These are phyloP conservation scores for Papiliotrema terrestris DNA, from an alignment of 1,284 basidiomycete genomes.

Conservation along the genomic window DNA sequence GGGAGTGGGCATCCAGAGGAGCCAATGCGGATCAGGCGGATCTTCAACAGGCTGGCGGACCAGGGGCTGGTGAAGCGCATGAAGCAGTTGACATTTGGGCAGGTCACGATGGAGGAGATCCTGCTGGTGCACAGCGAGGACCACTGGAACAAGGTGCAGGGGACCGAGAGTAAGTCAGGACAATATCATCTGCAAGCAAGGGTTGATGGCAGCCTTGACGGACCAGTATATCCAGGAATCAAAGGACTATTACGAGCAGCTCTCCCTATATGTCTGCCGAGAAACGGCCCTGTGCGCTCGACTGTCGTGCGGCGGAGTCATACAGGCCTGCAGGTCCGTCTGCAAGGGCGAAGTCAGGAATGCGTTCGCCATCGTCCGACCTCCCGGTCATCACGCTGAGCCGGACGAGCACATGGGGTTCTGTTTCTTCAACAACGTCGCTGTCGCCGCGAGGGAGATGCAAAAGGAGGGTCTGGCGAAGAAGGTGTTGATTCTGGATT, in stretches of 20 bases:
- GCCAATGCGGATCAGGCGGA: constrained; percentile 78
- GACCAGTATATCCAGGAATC: constrained; percentile 69
- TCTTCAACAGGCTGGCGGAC: constrained; percentile 64
- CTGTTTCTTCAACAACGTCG: constrained; percentile 98
- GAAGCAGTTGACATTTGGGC: constrained; percentile 71
- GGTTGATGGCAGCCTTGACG: constrained; percentile 57
- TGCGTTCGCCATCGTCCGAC: constrained; percentile 90
- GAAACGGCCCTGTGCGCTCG: constrained; percentile 80
- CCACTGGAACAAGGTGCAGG: constrained; percentile 85
- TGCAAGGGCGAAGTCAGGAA: constrained; percentile 77
- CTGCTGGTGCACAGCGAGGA: constrained; percentile 83
- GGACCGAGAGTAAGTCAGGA: constrained; percentile 47
- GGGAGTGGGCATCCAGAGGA: constrained; percentile 73
- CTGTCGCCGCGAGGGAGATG: constrained; percentile 80
- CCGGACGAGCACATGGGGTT: constrained; percentile 98
- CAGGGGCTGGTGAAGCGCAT: constrained; percentile 67
- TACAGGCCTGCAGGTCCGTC: constrained; percentile 85
- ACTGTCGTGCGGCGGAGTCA: constrained; percentile 89
- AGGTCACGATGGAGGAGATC: constrained; percentile 72
- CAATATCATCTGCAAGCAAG: background rate
- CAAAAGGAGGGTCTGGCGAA: constrained; percentile 66
- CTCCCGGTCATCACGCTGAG: constrained; percentile 97
- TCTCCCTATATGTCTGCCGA: constrained; percentile 88
- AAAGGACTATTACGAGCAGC: constrained; percentile 74
- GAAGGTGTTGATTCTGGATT: constrained; percentile 89